Base-by-base conservation (phyloP, 805 yeast species). In the Yamadazyma olivae region DNA sequence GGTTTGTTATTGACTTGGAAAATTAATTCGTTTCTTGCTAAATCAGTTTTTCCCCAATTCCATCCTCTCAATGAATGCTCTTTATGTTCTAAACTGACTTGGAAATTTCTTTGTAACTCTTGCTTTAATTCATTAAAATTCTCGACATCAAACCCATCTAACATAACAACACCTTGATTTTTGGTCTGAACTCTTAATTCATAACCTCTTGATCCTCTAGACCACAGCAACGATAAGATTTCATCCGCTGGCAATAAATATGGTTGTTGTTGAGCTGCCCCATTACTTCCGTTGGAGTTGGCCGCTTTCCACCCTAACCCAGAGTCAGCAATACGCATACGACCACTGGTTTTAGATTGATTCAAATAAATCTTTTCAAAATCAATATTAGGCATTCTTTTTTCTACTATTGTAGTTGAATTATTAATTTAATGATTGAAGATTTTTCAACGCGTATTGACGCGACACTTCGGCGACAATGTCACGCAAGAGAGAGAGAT, bases 31-130 rank as follows among this genome's bases (percentile, higher is more conserved):
- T 88, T 86, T 58, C 96, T 77, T 15, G 95, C 96, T 56, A 93
- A 77, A 57, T 90, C 96, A 12, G 91, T 73, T 45, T 83, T 80
- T 36, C 99, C 99, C 99, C 99, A 93, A 62, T 93, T 93, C 99
- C 99, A 93, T 21, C 99, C 99, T 65, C 96, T 78, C 46, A 93
- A 67, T 4, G 96, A 84, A 61, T 93, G 99, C 51, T 91, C 98
- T 51, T 74, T 79, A 44, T 75, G 82, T 50, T 93, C 98, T 40
- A 93, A 71, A 38, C 76, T 75, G 28, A 86, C 67, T 35, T 63
- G 70, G 60, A 89, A 87, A 52, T 83, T 76, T 48, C 89, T 71
- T 54, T 84, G 89, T 48, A 93, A 70, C 47, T 90, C 95, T 53
- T 77, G 83, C 59, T 90, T 91, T 53, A 93, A 67, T 41, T 83